These are phyloP conservation scores for Penicillium chermesinum DNA, from an alignment of 495 filamentous ascomycete genomes.

Conservation along the genomic window DNA sequence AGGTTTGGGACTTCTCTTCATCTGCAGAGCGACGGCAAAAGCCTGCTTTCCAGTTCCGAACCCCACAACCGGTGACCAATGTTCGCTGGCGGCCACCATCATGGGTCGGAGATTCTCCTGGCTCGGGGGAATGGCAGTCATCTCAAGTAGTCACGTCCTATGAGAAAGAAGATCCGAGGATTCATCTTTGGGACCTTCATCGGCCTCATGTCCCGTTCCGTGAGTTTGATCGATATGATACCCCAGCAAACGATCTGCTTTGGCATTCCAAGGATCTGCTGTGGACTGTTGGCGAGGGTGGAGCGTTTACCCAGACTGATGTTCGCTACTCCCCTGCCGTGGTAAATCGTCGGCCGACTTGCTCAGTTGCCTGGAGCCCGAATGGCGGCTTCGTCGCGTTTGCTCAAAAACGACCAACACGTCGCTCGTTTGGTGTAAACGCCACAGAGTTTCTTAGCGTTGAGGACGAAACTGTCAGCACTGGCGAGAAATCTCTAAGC, in stretches of 20 bases:
- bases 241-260: slow-evolving; percentile 67
- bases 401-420: slow-evolving; percentile 42
- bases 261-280: slow-evolving; percentile 89
- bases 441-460: slow-evolving; percentile 30
- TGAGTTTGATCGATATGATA: slow-evolving; percentile 72
- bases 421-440: slow-evolving; percentile 32
- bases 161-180: slow-evolving; percentile 58
- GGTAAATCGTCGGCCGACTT: slow-evolving; percentile 53
- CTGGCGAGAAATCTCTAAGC: slow-evolving; percentile 46
- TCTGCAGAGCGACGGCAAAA: slow-evolving; percentile 75
- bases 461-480: slow-evolving; percentile 30
- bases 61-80: slow-evolving; percentile 64
- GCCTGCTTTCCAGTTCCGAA: slow-evolving; percentile 54
- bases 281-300: slow-evolving; percentile 85
- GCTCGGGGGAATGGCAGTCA: slow-evolving; percentile 59
- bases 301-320: slow-evolving; percentile 83
- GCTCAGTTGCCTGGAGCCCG: slow-evolving; percentile 44
- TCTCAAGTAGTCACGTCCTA: slow-evolving; percentile 66
- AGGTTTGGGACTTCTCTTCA: slow-evolving; percentile 89
- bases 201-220: slow-evolving; percentile 80
- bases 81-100: slow-evolving; percentile 83
- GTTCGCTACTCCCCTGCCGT: slow-evolving; percentile 74
- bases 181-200: slow-evolving; percentile 92
- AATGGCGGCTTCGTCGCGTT: slow-evolving; percentile 45
- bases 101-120: slow-evolving; percentile 62